Percentiles rank a stretch among this genome's conserved stretches.
Evolutionary conservation across 2,329 filamentous ascomycete species (phyloP).

Genomic region (Talaromyces sp.): DNA sequence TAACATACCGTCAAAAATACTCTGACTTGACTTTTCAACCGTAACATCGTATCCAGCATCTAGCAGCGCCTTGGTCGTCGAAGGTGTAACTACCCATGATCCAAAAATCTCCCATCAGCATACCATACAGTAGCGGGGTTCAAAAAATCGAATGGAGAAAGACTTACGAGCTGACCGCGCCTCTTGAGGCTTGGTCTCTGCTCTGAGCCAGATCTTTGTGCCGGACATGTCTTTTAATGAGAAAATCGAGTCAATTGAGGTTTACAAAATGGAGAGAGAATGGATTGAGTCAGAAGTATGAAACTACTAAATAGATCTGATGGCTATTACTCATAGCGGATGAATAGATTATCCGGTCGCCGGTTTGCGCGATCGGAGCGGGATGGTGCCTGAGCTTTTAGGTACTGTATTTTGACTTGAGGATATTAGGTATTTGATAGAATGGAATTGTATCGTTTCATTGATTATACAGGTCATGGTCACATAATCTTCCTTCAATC

Average conservation of each 20-base stretch:
- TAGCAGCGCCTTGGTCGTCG: slow-evolving; percentile 60
- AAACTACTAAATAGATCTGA: background rate
- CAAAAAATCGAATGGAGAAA: slow-evolving; percentile 7
- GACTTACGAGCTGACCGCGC: slow-evolving; percentile 50
- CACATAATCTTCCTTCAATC: background rate
- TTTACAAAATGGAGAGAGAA: background rate
- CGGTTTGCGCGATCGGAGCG: slow-evolving; percentile 16
- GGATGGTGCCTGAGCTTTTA: background rate
- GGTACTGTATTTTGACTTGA: background rate
- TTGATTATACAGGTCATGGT: background rate
- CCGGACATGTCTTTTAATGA: slow-evolving; percentile 28
- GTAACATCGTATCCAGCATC: slow-evolving; percentile 67
- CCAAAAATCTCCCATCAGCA: background rate
- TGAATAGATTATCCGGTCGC: slow-evolving; percentile 6
- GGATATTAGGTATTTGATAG: background rate
- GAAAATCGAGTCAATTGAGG: slow-evolving; percentile 11
- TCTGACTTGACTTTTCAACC: slow-evolving; percentile 64
- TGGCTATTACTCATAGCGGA: slow-evolving; percentile 19
- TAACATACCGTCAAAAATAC: slow-evolving; percentile 55
- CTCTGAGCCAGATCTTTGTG: slow-evolving; percentile 54
- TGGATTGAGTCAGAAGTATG: background rate
- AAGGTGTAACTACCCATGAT: slow-evolving; percentile 42
- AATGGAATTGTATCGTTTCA: background rate
- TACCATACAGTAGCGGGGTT: background rate
- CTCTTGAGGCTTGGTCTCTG: slow-evolving; percentile 59